Conservation (phyloP, 768 basidiomycete species). For the Boletus rufocinnamomeus region DNA sequence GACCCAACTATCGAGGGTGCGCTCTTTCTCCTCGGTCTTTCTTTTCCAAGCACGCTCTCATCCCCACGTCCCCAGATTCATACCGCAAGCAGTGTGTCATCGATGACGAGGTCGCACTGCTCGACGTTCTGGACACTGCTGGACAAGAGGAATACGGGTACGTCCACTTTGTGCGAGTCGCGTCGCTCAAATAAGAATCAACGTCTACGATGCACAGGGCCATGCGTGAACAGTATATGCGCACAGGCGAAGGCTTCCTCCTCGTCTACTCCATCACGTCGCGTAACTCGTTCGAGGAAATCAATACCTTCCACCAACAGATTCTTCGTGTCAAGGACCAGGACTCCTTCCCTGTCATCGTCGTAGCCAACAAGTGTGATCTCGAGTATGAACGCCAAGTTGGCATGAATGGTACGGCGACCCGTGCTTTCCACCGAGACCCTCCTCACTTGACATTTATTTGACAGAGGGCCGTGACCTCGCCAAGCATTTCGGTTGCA, state of each 20-base stretch:
- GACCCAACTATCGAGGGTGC: constrained; percentile 94
- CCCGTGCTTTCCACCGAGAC: not conserved
- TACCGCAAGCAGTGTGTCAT: constrained; percentile 97
- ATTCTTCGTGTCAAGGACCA: constrained; percentile 96
- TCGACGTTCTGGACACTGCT: constrained; percentile 96
- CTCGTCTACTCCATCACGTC: constrained; percentile 99
- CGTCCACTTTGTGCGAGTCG: constrained; percentile 32
- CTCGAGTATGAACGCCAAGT: constrained; percentile 96
- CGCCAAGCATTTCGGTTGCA: constrained; percentile 92
- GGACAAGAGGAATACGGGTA: constrained; percentile 99
- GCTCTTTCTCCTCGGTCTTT: constrained; percentile 8
- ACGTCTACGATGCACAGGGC: constrained; percentile 52
- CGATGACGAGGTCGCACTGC: constrained; percentile 96
- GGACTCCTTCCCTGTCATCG: constrained; percentile 92
- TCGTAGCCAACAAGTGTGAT: constrained; percentile 98
- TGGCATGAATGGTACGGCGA: constrained; percentile 79
- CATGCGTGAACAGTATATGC: constrained; percentile 99
- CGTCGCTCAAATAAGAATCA: constrained; percentile 9
- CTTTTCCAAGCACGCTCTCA: not conserved
- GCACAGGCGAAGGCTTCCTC: constrained; percentile 96
- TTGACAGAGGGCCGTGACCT: constrained; percentile 91
- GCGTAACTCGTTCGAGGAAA: constrained; percentile 96
- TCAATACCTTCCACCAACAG: constrained; percentile 93
- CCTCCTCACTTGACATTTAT: not conserved
- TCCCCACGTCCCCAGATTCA: constrained; percentile 58